Conservation (phyloP, 2,329 filamentous ascomycete genomes). For the Amauroascus niger region DNA sequence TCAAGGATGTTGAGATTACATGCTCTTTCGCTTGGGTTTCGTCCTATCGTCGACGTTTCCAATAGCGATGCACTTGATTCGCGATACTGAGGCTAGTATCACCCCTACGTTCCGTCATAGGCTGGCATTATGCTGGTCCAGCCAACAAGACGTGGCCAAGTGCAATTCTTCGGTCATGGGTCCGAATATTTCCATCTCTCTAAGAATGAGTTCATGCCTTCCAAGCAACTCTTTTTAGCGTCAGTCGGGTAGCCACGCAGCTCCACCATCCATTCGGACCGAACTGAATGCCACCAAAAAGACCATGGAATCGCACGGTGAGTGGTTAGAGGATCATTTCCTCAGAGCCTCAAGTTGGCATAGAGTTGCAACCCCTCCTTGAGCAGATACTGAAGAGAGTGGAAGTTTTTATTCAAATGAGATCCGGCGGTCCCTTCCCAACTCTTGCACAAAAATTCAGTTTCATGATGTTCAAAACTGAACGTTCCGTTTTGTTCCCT, state of each 20-base stretch:
- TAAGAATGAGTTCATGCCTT: not conserved
- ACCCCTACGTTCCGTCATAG: not conserved
- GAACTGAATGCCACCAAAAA: not conserved
- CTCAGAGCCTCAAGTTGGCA: not conserved
- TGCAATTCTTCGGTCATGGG: not conserved
- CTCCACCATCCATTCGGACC: not conserved
- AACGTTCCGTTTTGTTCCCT: too few species aligned
- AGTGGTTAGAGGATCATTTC: not conserved
- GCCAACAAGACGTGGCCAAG: conserved; percentile 4
- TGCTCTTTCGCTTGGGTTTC: not conserved
- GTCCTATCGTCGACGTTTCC: not conserved
- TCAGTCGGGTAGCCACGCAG: conserved; percentile 15
- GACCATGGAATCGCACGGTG: not conserved
- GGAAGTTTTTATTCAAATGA: not conserved
- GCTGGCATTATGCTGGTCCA: not conserved
- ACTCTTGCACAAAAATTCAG: too few species aligned
- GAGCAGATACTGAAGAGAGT: not conserved
- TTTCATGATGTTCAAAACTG: too few species aligned
- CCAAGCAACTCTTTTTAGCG: not conserved
- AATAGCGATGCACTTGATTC: not conserved
- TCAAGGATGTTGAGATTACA: not conserved
- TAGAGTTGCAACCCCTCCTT: not conserved
- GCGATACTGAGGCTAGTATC: conserved; percentile 8
- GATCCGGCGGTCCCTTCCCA: too few species aligned
- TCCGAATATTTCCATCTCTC: not conserved